Conservation (phyloP, 352 stramenopile genomes). For the Globisporangium emineosum region DNA sequence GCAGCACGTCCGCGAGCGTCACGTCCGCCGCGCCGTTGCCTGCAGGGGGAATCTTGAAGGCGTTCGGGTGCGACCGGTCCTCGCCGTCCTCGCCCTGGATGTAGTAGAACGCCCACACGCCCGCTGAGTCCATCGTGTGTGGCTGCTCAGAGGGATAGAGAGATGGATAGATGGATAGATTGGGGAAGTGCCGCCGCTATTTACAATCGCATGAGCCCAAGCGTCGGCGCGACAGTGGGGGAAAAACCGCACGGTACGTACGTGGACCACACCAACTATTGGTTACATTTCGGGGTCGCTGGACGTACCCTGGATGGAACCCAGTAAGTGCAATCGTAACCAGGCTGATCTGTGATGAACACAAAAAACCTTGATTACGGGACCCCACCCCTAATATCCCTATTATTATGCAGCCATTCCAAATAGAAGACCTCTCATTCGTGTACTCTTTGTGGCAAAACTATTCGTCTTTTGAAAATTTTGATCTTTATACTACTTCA, state of each 20-base stretch:
- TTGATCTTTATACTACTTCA: no score
- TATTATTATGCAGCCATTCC: constrained; percentile 14
- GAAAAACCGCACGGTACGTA: neutral
- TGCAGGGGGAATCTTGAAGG: constrained; percentile 54
- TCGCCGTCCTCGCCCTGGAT: constrained; percentile 85
- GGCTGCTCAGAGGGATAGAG: neutral
- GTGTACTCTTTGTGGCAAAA: neutral
- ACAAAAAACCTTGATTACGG: neutral
- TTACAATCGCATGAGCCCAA: neutral
- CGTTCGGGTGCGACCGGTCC: constrained; percentile 79
- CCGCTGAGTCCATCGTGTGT: constrained; percentile 22
- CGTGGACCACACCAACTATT: constrained; percentile 1
- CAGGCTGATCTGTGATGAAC: neutral
- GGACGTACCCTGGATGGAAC: no score
- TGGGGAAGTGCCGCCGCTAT: neutral
- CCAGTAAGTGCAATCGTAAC: no score
- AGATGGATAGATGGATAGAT: neutral
- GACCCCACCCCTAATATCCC: neutral
- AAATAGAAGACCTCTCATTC: constrained; percentile 5
- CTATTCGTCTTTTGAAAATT: neutral
- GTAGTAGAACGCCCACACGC: constrained; percentile 85
- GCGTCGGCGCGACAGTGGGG: neutral
- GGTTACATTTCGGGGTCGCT: neutral
- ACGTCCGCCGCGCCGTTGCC: constrained; percentile 37
- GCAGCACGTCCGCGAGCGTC: constrained; percentile 68